Evolutionary conservation across 2,329 filamentous ascomycete species (phyloP).

Genomic region (Botrytis sinoallii): DNA sequence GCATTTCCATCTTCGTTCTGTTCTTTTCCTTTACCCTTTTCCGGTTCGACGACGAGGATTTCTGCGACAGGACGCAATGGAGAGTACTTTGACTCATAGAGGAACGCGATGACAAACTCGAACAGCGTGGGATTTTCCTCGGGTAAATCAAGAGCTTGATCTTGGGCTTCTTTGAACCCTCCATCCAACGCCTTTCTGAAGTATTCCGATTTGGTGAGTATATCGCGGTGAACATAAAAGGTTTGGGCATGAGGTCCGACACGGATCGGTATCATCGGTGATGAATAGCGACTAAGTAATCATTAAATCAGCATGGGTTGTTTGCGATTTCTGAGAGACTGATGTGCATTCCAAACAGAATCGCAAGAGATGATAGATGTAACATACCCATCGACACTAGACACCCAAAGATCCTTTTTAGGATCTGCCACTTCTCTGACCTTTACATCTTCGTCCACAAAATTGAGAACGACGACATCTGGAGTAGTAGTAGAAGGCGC

Average conservation of each 20-base stretch:
- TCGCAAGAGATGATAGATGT: not conserved
- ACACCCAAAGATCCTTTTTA: conserved; percentile 49
- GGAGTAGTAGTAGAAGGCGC: conserved; percentile 41
- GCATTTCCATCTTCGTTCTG: conserved; percentile 32
- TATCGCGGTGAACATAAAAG: conserved; percentile 48
- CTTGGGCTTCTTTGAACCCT: conserved; percentile 46
- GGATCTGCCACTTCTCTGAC: conserved; percentile 40
- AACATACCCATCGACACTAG: conserved; percentile 48
- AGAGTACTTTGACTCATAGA: conserved; percentile 48
- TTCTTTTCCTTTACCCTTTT: conserved; percentile 46
- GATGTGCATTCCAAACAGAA: not conserved
- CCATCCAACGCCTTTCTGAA: conserved; percentile 50
- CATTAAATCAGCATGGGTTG: not conserved
- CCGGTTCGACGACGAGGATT: conserved; percentile 27
- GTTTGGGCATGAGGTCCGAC: conserved; percentile 47
- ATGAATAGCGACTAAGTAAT: conserved; percentile 43
- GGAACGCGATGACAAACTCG: conserved; percentile 50
- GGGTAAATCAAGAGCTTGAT: conserved; percentile 48
- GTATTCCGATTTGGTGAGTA: conserved; percentile 48
- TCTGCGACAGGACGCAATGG: conserved; percentile 46
- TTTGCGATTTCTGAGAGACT: not conserved
- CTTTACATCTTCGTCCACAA: conserved; percentile 35
- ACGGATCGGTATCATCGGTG: conserved; percentile 45
- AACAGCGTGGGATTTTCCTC: conserved; percentile 52
- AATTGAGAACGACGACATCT: conserved; percentile 42